Evolutionary conservation across 1,139 yeast genomes (phyloP).

Genomic region (Kodamaea plutei): DNA sequence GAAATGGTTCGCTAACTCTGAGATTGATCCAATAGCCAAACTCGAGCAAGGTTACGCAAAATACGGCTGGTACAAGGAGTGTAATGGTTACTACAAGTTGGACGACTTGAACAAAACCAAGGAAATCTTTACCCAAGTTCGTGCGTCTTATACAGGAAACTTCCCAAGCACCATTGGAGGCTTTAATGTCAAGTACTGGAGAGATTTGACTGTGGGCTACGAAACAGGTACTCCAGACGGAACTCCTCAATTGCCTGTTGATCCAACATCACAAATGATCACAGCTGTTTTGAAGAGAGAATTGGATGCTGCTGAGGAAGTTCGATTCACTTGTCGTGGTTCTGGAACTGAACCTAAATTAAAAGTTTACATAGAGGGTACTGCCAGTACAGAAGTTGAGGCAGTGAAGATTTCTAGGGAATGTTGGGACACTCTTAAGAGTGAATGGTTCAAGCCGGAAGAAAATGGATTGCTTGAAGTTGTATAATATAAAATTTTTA

Average conservation of each 20-base stretch:
- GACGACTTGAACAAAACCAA: conserved; percentile 49
- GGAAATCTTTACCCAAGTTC: conserved; percentile 46
- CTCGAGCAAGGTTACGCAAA: conserved; percentile 55
- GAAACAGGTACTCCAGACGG: conserved; percentile 63
- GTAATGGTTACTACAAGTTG: conserved; percentile 80
- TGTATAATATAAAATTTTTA: no score
- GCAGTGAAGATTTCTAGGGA: conserved; percentile 52
- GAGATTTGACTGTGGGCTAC: conserved; percentile 81
- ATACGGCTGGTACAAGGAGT: conserved; percentile 80
- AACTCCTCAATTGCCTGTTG: conserved; percentile 65
- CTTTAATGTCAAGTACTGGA: conserved; percentile 59
- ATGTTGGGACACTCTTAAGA: conserved; percentile 64
- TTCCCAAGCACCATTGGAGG: conserved; percentile 48
- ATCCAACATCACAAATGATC: conserved; percentile 78
- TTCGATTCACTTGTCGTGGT: conserved; percentile 84
- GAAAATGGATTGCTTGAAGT: conserved; percentile 35
- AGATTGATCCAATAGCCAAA: conserved; percentile 38
- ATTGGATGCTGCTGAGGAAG: conserved; percentile 25
- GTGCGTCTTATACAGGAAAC: conserved; percentile 36
- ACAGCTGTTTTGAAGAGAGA: conserved; percentile 47
- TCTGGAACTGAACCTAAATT: conserved; percentile 97
- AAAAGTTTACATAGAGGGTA: conserved; percentile 86
- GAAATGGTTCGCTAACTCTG: conserved; percentile 38
- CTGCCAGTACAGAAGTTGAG: conserved; percentile 35
- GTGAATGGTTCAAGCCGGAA: conserved; percentile 60